A percentile compares a stretch with the other conserved stretches of the same genome.
These are phyloP conservation scores for Clavulina sp. DNA, from an alignment of 768 basidiomycete species.

Conservation along the genomic window DNA sequence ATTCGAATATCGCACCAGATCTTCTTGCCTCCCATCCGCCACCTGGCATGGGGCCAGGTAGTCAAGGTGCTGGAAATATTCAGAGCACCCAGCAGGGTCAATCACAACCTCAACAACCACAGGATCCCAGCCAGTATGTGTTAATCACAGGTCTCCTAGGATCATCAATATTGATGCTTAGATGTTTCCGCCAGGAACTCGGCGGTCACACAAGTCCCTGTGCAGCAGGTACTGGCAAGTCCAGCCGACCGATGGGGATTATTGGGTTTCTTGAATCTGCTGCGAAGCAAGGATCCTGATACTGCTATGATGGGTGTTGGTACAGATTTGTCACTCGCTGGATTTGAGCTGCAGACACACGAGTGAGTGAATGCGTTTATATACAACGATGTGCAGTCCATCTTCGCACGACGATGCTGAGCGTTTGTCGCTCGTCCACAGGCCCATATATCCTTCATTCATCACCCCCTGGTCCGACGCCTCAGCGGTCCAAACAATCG, in stretches of 20 bases:
- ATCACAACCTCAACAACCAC: slow-evolving; percentile 15
- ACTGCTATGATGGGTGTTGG: slow-evolving; percentile 69
- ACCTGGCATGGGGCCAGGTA: too few relatives aligned
- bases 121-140: slow-evolving; percentile 20
- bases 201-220: slow-evolving; percentile 58
- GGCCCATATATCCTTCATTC: slow-evolving; percentile 80
- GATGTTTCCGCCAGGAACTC: too few relatives aligned
- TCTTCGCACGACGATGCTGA: not conserved
- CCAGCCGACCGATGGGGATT: slow-evolving; percentile 95
- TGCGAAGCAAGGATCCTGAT: slow-evolving; percentile 76
- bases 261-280: slow-evolving; percentile 65
- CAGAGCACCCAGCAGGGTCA: too few relatives aligned
- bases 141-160: too few relatives aligned
- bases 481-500: slow-evolving; percentile 64
- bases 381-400: not conserved
- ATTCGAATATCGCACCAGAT: too few relatives aligned
- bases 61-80: too few relatives aligned
- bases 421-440: slow-evolving; percentile 17
- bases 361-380: slow-evolving; percentile 41
- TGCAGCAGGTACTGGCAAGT: slow-evolving; percentile 80
- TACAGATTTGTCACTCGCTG: slow-evolving; percentile 81
- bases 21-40: too few relatives aligned
- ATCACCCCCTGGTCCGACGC: slow-evolving; percentile 95
- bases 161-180: too few relatives aligned
- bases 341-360: slow-evolving; percentile 68